Base-by-base conservation (phyloP, 1,139 yeast genomes). In the Kodamaea derodonti region DNA sequence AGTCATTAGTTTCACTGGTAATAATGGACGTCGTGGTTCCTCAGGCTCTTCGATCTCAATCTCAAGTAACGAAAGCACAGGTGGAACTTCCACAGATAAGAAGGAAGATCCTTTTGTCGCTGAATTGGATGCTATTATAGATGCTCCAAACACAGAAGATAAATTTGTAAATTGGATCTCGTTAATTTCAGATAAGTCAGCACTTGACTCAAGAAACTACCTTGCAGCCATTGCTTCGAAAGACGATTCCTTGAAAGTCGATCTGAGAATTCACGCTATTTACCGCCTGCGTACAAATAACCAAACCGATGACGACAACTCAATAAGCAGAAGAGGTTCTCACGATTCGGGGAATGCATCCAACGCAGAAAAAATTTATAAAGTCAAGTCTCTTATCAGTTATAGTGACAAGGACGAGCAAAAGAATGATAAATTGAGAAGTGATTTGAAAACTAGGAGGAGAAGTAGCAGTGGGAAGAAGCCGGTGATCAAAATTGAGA, bases 321-420 rank as follows among this genome's bases (percentile, higher is more conserved):
- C 40, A 6, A 27, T 42, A 11, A 34, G 36, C 31, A 36, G 43
- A 8, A 34, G 35, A 23, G 30, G 23, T 8, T 39, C 46, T 25
- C 22, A 31, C 4, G 44, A 41, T 20, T 40, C 35, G 8, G 39
- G 32, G 10, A 36, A 32, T 27, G 26, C 26, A 14, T 39, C 30
- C 12, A 13, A 12, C 14, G 17, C 15, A 13, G 52, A 44, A n/a
- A 43, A 49, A 10, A 56, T 64, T 30, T 67, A 68, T 52, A 65
- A 65, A 43, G 73, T 69, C n/a, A 62, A 60, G 36, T 64, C 71
- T 53, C 63, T 31, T 50, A 40, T 46, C 31, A 46, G 64, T 30
- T 59, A 61, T 40, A 56, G 55, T 33, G 66, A 51, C 11, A 50
- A 41, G 20, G 54, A 49, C 11, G 58, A 52, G 32, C 43, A 41